Evolutionary conservation across 2,329 filamentous ascomycete genomes (phyloP).

Genomic region (Myriosclerotinia duriaeana): DNA sequence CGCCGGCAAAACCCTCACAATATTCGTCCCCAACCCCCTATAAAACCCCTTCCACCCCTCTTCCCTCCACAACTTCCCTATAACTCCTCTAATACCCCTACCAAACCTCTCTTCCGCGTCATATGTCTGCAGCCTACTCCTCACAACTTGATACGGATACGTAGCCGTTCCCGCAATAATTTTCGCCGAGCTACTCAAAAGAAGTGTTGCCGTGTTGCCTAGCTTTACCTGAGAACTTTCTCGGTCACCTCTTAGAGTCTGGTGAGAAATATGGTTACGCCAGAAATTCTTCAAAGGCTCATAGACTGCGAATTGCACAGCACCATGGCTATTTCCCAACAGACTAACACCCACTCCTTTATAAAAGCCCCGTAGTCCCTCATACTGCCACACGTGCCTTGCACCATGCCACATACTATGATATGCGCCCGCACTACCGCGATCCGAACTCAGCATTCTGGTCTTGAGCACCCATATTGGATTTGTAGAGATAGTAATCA

Average conservation of each 20-base stretch:
- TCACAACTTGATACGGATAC: conserved; percentile 92
- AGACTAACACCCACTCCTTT: conserved; percentile 80
- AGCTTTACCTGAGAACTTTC: conserved; percentile 33
- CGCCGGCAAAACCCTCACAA: conserved; percentile 87
- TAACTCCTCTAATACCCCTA: conserved; percentile 67
- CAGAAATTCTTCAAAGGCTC: conserved; percentile 61
- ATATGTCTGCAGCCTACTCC: conserved; percentile 86
- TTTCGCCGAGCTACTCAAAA: conserved; percentile 78
- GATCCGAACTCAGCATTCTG: conserved; percentile 87
- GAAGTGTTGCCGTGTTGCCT: conserved; percentile 59
- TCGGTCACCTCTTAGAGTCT: conserved; percentile 27
- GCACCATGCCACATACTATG: conserved; percentile 72
- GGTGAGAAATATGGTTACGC: conserved; percentile 51
- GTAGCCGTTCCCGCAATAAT: conserved; percentile 85
- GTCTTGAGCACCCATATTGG: conserved; percentile 99
- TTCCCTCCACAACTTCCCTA: conserved; percentile 70
- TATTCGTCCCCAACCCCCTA: conserved; percentile 82
- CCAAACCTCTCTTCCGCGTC: conserved; percentile 74
- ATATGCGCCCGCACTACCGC: conserved; percentile 74
- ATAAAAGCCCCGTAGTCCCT: conserved; percentile 82
- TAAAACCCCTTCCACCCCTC: conserved; percentile 87
- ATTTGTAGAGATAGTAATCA: conserved; percentile 83
- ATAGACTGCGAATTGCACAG: conserved; percentile 94
- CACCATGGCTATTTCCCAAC: conserved; percentile 86
- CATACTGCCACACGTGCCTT: conserved; percentile 61